Evolutionary conservation across 495 filamentous ascomycete genomes (phyloP).

Genomic region (Lineolata rhizophorae): DNA sequence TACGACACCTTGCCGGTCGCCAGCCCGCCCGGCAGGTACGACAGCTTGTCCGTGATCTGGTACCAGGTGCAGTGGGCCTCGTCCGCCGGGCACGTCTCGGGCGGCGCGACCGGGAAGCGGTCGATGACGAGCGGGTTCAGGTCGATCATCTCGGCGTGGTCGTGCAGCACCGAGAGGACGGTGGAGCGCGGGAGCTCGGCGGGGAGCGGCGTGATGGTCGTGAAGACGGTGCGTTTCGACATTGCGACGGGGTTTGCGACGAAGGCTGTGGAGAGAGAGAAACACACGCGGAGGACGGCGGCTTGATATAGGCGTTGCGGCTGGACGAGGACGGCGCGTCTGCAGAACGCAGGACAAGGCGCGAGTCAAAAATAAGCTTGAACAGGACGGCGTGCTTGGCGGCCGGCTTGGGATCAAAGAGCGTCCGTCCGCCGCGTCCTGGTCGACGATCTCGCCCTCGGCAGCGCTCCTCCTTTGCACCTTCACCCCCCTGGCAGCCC

Average conservation of each 20-base stretch:
- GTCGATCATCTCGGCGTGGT: slow-evolving; percentile 57
- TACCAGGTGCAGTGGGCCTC: slow-evolving; percentile 54
- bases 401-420: too few relatives aligned
- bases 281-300: too few relatives aligned
- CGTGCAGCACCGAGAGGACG: slow-evolving; percentile 47
- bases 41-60: slow-evolving; percentile 43
- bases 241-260: slow-evolving; percentile 12
- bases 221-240: slow-evolving; percentile 34
- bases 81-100: slow-evolving; percentile 36
- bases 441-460: too few relatives aligned
- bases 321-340: too few relatives aligned
- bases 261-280: neutral
- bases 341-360: too few relatives aligned
- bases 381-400: too few relatives aligned
- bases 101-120: slow-evolving; percentile 38
- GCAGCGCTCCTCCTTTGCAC: too few relatives aligned
- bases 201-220: slow-evolving; percentile 50
- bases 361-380: too few relatives aligned
- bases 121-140: slow-evolving; percentile 60
- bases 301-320: too few relatives aligned
- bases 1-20: slow-evolving; percentile 46
- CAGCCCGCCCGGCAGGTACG: slow-evolving; percentile 45
- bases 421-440: too few relatives aligned
- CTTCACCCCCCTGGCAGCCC: too few relatives aligned
- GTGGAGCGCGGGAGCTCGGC: slow-evolving; percentile 38